A percentile compares a stretch with the other conserved stretches of the same genome.
Evolutionary conservation across 257 asterid species (phyloP).

Genomic region (Solanum virginianum): DNA sequence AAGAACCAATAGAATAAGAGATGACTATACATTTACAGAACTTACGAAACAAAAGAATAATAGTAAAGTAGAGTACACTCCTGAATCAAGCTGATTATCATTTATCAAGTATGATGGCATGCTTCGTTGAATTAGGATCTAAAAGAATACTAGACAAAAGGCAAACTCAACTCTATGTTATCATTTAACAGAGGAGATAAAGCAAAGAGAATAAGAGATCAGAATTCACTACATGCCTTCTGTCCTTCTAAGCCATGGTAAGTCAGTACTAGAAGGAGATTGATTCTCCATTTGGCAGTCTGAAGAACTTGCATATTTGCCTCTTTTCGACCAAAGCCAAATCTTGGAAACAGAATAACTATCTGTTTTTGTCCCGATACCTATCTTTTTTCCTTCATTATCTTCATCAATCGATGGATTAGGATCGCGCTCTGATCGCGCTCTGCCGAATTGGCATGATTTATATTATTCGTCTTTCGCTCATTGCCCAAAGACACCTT

Average conservation of each 20-base stretch:
- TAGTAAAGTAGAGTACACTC: not conserved
- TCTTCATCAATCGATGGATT: slow-evolving; percentile 14
- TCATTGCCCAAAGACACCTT: slow-evolving; percentile 54
- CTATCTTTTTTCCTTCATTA: slow-evolving; percentile 60
- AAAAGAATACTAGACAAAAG: not conserved
- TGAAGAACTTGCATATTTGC: slow-evolving; percentile 54
- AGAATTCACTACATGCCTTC: slow-evolving; percentile 13
- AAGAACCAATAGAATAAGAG: not conserved
- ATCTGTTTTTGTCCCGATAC: slow-evolving; percentile 70
- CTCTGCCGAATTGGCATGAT: not conserved
- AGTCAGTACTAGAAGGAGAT: slow-evolving; percentile 7
- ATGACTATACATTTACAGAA: not conserved
- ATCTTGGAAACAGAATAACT: slow-evolving; percentile 96
- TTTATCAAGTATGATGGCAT: not conserved
- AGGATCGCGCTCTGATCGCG: slow-evolving; percentile 4
- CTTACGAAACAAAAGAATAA: not conserved
- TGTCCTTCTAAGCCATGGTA: slow-evolving; percentile 19
- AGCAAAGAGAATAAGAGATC: not conserved
- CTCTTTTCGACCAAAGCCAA: slow-evolving; percentile 94
- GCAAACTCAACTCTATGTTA: not conserved
- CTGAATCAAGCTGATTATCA: not conserved
- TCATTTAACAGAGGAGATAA: not conserved
- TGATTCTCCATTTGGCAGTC: slow-evolving; percentile 8
- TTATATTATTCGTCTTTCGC: not conserved
- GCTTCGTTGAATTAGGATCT: not conserved